Conservation (phyloP, 2,329 filamentous ascomycete genomes). For the Arthrobotrys musiformis region DNA sequence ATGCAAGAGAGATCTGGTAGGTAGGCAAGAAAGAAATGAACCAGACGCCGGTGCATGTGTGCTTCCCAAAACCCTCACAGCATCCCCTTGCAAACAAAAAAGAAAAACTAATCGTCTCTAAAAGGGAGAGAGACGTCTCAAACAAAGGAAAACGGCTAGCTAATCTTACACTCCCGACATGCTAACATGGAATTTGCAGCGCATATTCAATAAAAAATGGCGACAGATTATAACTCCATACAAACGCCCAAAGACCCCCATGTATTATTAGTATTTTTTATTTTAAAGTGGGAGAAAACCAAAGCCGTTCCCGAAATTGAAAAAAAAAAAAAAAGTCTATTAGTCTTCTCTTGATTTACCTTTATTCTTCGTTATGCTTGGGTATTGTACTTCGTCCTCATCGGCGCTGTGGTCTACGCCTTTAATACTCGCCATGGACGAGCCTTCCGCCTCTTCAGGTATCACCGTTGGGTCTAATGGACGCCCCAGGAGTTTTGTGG, state of each 20-base stretch:
- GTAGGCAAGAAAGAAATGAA: conserved; percentile 22
- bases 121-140: not conserved
- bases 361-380: conserved; percentile 16
- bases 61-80: conserved; percentile 14
- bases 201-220: not conserved
- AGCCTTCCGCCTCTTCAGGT: conserved; percentile 47
- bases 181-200: not conserved
- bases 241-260: conserved; percentile 4
- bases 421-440: conserved; percentile 49
- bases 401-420: conserved; percentile 32
- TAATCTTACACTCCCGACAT: conserved; percentile 29
- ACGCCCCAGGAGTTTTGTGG: conserved; percentile 36
- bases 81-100: not conserved
- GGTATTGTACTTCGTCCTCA: conserved; percentile 7
- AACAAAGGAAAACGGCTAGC: conserved; percentile 7
- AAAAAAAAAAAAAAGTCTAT: too few species aligned
- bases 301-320: too few species aligned
- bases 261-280: conserved; percentile 6
- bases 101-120: not conserved
- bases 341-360: conserved; percentile 26
- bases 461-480: conserved; percentile 52
- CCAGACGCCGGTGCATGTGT: conserved; percentile 33
- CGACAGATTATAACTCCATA: not conserved
- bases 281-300: too few species aligned
- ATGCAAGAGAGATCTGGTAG: conserved; percentile 6